These are phyloP conservation scores for Claviceps sp. DNA, from an alignment of 2,329 filamentous ascomycete species.

Conservation along the genomic window DNA sequence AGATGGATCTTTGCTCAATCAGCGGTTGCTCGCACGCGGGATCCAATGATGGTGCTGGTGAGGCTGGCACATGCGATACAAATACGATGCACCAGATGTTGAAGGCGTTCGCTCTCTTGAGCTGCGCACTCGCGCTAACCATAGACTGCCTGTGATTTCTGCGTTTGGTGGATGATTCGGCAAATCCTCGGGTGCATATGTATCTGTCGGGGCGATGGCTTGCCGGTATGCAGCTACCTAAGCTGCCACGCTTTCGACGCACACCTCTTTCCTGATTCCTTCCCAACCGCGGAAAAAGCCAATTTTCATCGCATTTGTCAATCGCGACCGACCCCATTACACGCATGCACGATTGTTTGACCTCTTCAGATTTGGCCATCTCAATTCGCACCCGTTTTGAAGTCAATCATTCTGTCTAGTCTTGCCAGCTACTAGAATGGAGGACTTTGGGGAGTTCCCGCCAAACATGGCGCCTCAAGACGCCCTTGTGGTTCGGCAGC, in stretches of 20 bases:
- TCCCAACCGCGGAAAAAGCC: too few species aligned
- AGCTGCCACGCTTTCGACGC: too few species aligned
- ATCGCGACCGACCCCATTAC: too few species aligned
- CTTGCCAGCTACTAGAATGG: conserved; percentile 28
- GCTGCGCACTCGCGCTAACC: background rate
- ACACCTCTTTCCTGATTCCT: too few species aligned
- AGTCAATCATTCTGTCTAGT: background rate
- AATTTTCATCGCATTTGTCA: too few species aligned
- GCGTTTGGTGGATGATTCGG: background rate
- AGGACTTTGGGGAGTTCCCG: conserved; percentile 49
- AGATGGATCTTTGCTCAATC: background rate
- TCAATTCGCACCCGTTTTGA: background rate
- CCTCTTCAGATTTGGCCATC: too few species aligned
- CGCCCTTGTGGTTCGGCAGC: conserved; percentile 43
- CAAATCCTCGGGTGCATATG: background rate
- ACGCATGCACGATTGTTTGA: too few species aligned
- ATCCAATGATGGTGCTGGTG: background rate
- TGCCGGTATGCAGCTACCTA: background rate
- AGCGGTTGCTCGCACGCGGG: background rate
- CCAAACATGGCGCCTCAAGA: conserved; percentile 54
- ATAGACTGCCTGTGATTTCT: conserved; percentile 1
- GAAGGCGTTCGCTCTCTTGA: background rate
- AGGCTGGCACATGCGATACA: background rate
- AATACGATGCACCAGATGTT: background rate
- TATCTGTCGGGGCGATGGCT: background rate